Conservation (phyloP, 176 grass and related monocot species). For the Otatea glauca region DNA sequence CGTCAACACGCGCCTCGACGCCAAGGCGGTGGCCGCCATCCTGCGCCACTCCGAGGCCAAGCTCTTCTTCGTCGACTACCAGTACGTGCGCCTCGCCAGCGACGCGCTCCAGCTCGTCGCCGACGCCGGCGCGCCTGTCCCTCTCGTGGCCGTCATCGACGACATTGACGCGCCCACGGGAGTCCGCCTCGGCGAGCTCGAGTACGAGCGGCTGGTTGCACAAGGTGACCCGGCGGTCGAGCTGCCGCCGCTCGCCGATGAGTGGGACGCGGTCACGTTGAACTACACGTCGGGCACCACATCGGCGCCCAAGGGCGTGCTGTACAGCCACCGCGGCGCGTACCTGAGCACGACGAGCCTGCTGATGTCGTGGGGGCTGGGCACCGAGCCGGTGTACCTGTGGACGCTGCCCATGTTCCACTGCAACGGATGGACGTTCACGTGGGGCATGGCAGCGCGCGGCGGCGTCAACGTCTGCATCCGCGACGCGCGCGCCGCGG, state of each 20-base stretch:
- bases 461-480: conserved; percentile 74
- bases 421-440: conserved; percentile 85
- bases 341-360: conserved; percentile 61
- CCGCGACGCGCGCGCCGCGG: conserved; percentile 47
- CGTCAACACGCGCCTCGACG: conserved; percentile 80
- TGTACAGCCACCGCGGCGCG: conserved; percentile 76
- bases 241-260: conserved; percentile 24
- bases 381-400: conserved; percentile 64
- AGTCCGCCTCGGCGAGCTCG: conserved; percentile 56
- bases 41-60: conserved; percentile 64
- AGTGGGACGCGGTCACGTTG: conserved; percentile 71
- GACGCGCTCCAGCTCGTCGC: conserved; percentile 57
- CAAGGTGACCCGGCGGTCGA: conserved; percentile 29
- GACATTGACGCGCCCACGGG: conserved; percentile 56
- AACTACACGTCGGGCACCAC: conserved; percentile 81
- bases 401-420: conserved; percentile 95
- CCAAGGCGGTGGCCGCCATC: conserved; percentile 59
- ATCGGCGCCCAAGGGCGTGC: conserved; percentile 71
- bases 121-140: conserved; percentile 14
- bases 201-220: conserved; percentile 58
- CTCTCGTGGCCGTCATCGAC: conserved; percentile 62
- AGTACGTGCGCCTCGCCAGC: conserved; percentile 57
- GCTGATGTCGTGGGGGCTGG: conserved; percentile 62
- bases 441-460: conserved; percentile 72
- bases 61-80: conserved; percentile 67